Conservation (phyloP, 192 early-diverging fungal genomes). For the Coemansia sp. region DNA sequence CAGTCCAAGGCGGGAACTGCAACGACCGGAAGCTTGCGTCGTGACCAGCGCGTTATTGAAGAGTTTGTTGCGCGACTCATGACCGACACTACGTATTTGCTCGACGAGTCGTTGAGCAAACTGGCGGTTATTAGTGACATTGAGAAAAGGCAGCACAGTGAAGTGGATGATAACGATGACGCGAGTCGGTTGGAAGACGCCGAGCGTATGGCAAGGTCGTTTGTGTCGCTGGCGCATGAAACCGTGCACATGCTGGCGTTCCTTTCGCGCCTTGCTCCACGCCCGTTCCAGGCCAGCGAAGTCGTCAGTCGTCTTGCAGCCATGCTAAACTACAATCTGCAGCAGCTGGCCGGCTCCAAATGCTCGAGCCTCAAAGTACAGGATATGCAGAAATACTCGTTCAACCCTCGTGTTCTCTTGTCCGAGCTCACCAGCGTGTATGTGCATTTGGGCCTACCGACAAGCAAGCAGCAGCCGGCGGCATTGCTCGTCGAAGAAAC, state of each 20-base stretch:
- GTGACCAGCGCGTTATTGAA: slow-evolving; percentile 50
- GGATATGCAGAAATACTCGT: slow-evolving; percentile 76
- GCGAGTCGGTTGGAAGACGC: slow-evolving; percentile 41
- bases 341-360: slow-evolving; percentile 85
- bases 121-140: slow-evolving; percentile 79
- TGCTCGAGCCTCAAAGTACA: slow-evolving; percentile 84
- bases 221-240: slow-evolving; percentile 85
- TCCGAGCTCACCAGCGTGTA: slow-evolving; percentile 85
- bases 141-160: slow-evolving; percentile 51
- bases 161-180: slow-evolving; percentile 26
- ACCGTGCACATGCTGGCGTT: slow-evolving; percentile 91
- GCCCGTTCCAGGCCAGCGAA: slow-evolving; percentile 84
- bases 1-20: slow-evolving; percentile 8
- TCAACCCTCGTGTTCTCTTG: slow-evolving; percentile 79
- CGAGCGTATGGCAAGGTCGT: slow-evolving; percentile 84
- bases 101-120: slow-evolving; percentile 91
- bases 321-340: slow-evolving; percentile 97
- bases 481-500: slow-evolving; percentile 19
- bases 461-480: not conserved
- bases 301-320: slow-evolving; percentile 91
- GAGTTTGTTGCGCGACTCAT: slow-evolving; percentile 89
- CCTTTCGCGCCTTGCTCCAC: slow-evolving; percentile 73
- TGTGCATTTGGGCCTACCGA: slow-evolving; percentile 63
- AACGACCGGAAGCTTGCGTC: slow-evolving; percentile 27
- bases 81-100: slow-evolving; percentile 92